Conservation (phyloP, 2,329 filamentous ascomycete species). For the Hypoxylon sp. region DNA sequence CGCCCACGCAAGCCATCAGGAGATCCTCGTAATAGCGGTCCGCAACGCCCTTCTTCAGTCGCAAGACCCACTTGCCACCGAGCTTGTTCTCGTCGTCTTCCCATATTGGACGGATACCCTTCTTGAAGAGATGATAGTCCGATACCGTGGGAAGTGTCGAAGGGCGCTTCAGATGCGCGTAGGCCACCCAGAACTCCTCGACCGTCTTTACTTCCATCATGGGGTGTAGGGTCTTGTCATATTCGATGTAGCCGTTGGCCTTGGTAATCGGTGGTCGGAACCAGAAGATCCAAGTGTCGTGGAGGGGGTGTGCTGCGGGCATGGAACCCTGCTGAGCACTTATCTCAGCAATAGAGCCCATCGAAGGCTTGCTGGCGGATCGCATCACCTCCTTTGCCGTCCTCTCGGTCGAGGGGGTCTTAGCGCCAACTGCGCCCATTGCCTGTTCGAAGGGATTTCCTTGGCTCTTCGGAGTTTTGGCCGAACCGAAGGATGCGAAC, state of each 20-base stretch:
- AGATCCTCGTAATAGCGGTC: conserved; percentile 98
- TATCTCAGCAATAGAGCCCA: conserved; percentile 62
- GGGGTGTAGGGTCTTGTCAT: conserved; percentile 94
- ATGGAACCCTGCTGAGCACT: conserved; percentile 54
- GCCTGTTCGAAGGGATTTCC: conserved; percentile 84
- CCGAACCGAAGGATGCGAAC: conserved; percentile 92
- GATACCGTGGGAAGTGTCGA: conserved; percentile 90
- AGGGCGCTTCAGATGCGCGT: conserved; percentile 88
- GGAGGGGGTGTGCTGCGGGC: conserved; percentile 71
- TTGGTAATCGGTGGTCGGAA: conserved; percentile 97
- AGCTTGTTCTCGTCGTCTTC: conserved; percentile 97
- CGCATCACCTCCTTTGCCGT: conserved; percentile 62
- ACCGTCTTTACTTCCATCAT: conserved; percentile 84
- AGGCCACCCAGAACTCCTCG: conserved; percentile 92
- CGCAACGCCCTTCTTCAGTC: conserved; percentile 95
- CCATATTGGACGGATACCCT: conserved; percentile 96
- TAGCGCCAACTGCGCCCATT: conserved; percentile 63
- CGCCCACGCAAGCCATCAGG: conserved; percentile 88
- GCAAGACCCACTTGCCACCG: conserved; percentile 97
- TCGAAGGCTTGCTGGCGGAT: conserved; percentile 54
- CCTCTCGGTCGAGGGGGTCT: conserved; percentile 72
- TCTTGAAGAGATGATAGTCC: conserved; percentile 98
- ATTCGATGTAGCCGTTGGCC: conserved; percentile 86
- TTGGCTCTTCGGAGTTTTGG: conserved; percentile 88
- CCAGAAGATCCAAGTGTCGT: conserved; percentile 95